Conservation (phyloP, 75 land plant genomes). For the Cunninghamia lanceolata region DNA sequence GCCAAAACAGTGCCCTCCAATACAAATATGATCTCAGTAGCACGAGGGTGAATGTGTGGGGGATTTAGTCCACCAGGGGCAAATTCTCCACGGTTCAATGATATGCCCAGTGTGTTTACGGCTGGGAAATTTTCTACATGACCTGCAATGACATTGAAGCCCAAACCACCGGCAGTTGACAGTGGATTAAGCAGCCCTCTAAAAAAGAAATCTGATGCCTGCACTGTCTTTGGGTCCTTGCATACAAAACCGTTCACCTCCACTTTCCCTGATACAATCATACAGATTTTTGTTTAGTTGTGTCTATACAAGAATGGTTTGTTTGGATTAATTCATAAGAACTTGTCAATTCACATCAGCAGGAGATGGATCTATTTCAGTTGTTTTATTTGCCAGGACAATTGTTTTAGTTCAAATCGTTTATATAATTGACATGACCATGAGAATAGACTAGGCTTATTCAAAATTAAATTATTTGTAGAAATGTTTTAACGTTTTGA, state of each 20-base stretch:
- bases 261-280: not conserved
- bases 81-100: constrained; percentile 47
- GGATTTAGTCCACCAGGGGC: constrained; percentile 50
- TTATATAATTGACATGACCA: too few relatives aligned
- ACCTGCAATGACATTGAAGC: constrained; percentile 17
- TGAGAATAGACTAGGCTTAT: too few relatives aligned
- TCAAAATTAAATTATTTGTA: too few relatives aligned
- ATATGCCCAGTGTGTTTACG: constrained; percentile 55
- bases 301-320: not conserved
- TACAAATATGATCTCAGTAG: constrained; percentile 46
- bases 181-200: not conserved
- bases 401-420: too few relatives aligned
- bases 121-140: constrained; percentile 51
- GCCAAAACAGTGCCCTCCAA: constrained; percentile 42
- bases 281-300: not conserved
- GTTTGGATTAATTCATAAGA: not conserved
- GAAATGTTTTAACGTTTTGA: too few relatives aligned
- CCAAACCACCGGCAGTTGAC: not conserved
- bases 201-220: constrained; percentile 4
- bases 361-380: too few relatives aligned
- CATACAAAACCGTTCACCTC: constrained; percentile 15
- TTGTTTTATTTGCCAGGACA: too few relatives aligned
- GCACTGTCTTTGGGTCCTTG: not conserved
- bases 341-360: too few relatives aligned
- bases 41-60: constrained; percentile 66